Conservation (phyloP, 331 rosid species). For the Erythrophleum ivorense region DNA sequence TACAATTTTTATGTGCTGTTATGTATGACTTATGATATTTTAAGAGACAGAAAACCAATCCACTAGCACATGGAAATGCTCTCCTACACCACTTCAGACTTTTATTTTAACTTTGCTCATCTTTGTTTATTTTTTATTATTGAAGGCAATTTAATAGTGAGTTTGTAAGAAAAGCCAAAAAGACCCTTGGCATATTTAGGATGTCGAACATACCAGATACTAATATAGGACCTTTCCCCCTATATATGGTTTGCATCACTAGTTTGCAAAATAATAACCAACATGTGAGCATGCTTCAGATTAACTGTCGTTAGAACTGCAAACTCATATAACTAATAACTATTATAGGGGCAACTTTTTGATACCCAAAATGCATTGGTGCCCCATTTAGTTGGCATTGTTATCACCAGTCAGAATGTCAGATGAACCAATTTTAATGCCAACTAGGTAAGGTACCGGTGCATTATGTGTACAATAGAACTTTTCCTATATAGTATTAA, state of each 20-base stretch:
- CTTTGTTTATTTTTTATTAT: background rate
- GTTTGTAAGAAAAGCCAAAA: conserved; percentile 21
- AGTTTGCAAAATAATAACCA: background rate
- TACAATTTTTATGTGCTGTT: conserved; percentile 11
- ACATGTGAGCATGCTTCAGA: background rate
- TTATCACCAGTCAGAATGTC: background rate
- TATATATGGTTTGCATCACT: background rate
- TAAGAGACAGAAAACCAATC: conserved; percentile 24
- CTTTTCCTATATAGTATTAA: background rate
- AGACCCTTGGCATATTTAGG: background rate
- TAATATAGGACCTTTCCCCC: background rate
- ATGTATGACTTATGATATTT: background rate
- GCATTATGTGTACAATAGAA: background rate
- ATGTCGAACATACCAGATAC: conserved; percentile 13
- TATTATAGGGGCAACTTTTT: too few species aligned
- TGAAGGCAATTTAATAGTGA: background rate
- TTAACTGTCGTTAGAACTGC: too few species aligned
- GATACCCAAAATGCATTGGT: background rate
- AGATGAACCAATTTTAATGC: background rate
- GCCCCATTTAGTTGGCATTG: background rate
- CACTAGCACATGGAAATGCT: conserved; percentile 8
- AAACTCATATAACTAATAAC: too few species aligned
- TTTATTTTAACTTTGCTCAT: background rate
- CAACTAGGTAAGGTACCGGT: background rate
- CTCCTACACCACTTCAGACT: background rate